phyloP scores from a whole-genome alignment of 2,329 filamentous ascomycete species.

The Arthrobotrys pseudoclavata region DNA sequence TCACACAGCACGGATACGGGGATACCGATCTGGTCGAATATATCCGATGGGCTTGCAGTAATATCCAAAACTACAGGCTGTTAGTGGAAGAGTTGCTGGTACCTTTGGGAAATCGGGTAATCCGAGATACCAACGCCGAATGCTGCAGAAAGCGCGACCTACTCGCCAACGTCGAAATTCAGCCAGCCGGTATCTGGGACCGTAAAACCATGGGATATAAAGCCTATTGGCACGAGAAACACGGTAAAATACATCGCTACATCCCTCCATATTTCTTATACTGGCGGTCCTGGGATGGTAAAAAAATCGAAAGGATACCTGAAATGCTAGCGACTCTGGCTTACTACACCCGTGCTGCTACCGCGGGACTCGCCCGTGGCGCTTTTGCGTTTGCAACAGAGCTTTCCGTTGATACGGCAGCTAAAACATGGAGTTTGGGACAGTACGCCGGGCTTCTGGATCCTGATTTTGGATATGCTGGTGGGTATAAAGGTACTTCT shows the following conservation, averaged over 20 bases:
- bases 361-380: conserved; percentile 12
- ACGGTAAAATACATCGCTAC: conserved; percentile 28
- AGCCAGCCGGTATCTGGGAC: conserved; percentile 28
- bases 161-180: neutral
- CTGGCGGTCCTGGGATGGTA: conserved; percentile 10
- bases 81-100: neutral
- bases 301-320: neutral
- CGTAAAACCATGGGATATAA: conserved; percentile 17
- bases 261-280: conserved; percentile 25
- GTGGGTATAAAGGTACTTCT: neutral
- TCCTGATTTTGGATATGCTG: conserved; percentile 11
- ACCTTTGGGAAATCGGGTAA: neutral
- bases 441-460: conserved; percentile 4
- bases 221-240: conserved; percentile 26
- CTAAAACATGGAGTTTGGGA: neutral
- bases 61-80: neutral
- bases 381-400: conserved; percentile 10
- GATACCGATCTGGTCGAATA: neutral
- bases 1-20: neutral
- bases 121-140: conserved; percentile 23
- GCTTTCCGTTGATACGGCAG: conserved; percentile 21
- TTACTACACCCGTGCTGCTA: conserved; percentile 13
- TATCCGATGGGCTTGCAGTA: conserved; percentile 1
- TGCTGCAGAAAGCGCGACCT: conserved; percentile 20
- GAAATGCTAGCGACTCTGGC: conserved; percentile 13